Conservation (phyloP, 2,329 filamentous ascomycete species). For the Arthrobotrys conoides region DNA sequence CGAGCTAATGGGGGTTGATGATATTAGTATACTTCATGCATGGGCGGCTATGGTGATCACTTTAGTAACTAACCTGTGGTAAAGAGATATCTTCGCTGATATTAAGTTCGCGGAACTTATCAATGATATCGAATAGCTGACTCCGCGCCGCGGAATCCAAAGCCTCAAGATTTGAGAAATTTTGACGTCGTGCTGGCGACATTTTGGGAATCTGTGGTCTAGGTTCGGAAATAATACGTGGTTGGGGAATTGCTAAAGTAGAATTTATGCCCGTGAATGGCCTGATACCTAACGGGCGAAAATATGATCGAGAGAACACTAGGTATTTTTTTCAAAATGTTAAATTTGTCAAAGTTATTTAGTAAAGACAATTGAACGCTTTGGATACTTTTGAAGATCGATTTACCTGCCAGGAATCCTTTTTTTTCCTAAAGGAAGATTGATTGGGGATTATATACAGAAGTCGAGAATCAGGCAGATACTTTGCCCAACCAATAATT, state of each 20-base stretch:
- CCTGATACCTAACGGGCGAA: conserved; percentile 1
- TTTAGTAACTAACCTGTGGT: conserved; percentile 61
- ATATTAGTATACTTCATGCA: neutral
- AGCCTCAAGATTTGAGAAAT: conserved; percentile 36
- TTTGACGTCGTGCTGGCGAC: neutral
- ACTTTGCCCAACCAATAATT: neutral
- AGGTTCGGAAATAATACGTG: neutral
- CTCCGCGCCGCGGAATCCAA: conserved; percentile 27
- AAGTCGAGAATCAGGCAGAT: neutral
- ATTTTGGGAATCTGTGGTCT: neutral
- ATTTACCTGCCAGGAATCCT: neutral
- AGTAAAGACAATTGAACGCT: neutral
- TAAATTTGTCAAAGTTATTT: neutral
- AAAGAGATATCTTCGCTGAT: conserved; percentile 64
- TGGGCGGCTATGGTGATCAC: neutral
- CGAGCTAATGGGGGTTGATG: conserved; percentile 49
- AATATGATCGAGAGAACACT: conserved; percentile 6
- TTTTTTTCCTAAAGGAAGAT: neutral
- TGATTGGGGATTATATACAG: neutral
- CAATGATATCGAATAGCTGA: conserved; percentile 60
- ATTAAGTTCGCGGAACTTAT: conserved; percentile 63
- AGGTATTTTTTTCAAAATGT: neutral
- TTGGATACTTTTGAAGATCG: neutral
- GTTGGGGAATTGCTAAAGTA: neutral
- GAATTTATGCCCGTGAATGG: neutral